A percentile compares a stretch with the other conserved stretches of the same genome.
These are phyloP conservation scores for Hymenoscyphus repandus DNA, from an alignment of 2,329 filamentous ascomycete species.

Conservation along the genomic window DNA sequence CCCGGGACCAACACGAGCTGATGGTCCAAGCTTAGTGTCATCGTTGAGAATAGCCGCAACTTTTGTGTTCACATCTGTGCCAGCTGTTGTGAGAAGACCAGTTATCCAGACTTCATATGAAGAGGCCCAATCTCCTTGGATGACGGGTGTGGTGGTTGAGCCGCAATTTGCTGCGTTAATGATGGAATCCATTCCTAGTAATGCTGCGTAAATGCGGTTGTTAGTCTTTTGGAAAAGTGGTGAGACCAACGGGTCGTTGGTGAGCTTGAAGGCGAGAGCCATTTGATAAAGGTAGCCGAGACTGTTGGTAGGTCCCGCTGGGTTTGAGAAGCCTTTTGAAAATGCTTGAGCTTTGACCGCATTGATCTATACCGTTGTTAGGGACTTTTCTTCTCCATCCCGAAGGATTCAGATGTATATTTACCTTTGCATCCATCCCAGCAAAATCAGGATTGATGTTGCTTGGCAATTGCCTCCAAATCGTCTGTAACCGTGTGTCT, in stretches of 20 bases:
- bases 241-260: conserved; percentile 1
- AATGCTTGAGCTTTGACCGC: conserved; percentile 2
- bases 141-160: not conserved
- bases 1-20: not conserved
- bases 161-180: not conserved
- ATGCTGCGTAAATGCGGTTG: conserved; percentile 2
- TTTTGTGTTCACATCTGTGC: not conserved
- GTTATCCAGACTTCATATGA: conserved; percentile 3
- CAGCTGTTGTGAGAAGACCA: not conserved
- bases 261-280: conserved; percentile 4
- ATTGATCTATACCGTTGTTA: conserved; percentile 2
- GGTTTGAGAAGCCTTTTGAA: not conserved
- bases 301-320: not conserved
- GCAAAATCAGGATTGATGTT: conserved; percentile 2
- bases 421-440: not conserved
- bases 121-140: conserved; percentile 1
- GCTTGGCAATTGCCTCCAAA: conserved; percentile 3
- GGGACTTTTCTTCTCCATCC: no score
- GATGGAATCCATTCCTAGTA: conserved; percentile 3
- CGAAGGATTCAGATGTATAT: no score
- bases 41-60: not conserved
- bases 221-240: conserved; percentile 1
- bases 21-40: conserved; percentile 1
- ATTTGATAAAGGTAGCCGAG: conserved; percentile 2
- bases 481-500: conserved; percentile 2